Evolutionary conservation across 306 rosid genomes (phyloP).

Genomic region (Vicia sativa): DNA sequence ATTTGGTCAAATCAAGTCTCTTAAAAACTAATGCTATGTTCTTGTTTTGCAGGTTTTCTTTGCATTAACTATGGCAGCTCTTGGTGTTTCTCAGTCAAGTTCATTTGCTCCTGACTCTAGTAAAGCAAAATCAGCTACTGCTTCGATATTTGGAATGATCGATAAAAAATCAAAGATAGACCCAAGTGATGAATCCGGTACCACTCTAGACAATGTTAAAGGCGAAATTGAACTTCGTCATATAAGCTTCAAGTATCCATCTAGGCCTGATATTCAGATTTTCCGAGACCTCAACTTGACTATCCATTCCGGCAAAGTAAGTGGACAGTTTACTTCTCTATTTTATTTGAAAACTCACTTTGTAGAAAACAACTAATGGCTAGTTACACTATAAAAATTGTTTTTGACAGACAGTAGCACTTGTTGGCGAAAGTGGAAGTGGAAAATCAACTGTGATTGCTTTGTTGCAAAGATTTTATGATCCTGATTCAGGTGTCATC

Average conservation of each 20-base stretch:
- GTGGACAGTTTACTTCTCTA: neutral
- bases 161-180: conserved; percentile 68
- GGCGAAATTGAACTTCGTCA: conserved; percentile 83
- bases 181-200: conserved; percentile 71
- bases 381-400: conserved; percentile 3
- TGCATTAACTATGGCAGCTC: conserved; percentile 83
- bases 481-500: conserved; percentile 80
- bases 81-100: conserved; percentile 77
- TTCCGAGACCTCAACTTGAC: conserved; percentile 68
- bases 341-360: too few relatives aligned
- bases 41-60: conserved; percentile 69
- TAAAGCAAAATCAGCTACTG: conserved; percentile 73
- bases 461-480: conserved; percentile 80
- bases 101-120: conserved; percentile 66
- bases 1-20: neutral
- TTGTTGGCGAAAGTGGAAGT: conserved; percentile 96
- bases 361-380: neutral
- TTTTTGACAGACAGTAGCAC: conserved; percentile 68
- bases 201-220: conserved; percentile 53
- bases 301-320: conserved; percentile 81
- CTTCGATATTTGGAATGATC: conserved; percentile 75
- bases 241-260: conserved; percentile 81
- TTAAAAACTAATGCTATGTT: conserved; percentile 13
- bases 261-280: conserved; percentile 74
- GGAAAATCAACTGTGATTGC: conserved; percentile 87